phyloP scores from a whole-genome alignment of 139 green algal species.

The Parachlorella kessleri region DNA sequence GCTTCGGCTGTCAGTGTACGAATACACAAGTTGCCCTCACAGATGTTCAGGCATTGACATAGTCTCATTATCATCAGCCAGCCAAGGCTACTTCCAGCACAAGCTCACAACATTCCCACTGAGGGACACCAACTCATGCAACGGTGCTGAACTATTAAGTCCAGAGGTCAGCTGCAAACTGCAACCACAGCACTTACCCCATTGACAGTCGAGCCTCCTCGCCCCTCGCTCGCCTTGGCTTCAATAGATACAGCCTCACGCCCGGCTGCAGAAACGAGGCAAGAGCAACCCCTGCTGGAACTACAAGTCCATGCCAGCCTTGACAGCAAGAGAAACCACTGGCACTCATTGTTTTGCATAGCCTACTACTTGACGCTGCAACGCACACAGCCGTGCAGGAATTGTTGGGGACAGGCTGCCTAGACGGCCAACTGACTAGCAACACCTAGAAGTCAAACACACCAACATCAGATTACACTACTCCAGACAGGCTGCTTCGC shows the following conservation, averaged over 20 bases:
- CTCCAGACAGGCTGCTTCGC: neutral
- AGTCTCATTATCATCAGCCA: too few relatives aligned
- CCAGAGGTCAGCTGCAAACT: neutral
- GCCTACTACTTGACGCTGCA: neutral
- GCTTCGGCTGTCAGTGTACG: conserved; percentile 52
- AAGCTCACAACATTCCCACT: too few relatives aligned
- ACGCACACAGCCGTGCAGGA: neutral
- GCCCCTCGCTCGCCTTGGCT: neutral
- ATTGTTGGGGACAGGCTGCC: neutral
- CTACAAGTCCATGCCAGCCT: too few relatives aligned
- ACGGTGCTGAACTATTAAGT: neutral
- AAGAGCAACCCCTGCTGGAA: neutral
- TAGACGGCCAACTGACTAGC: neutral
- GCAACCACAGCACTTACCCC: neutral
- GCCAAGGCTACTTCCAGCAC: too few relatives aligned
- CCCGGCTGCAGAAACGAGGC: neutral
- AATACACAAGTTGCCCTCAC: conserved; percentile 30
- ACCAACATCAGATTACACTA: too few relatives aligned
- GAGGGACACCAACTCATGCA: too few relatives aligned
- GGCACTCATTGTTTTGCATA: too few relatives aligned
- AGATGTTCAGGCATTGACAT: neutral
- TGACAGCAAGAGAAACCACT: too few relatives aligned
- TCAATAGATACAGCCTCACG: neutral
- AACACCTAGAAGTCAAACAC: too few relatives aligned
- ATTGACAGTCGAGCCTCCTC: neutral